These are phyloP conservation scores for Microdochium nivale DNA, from an alignment of 2,329 filamentous ascomycete genomes.

Conservation along the genomic window DNA sequence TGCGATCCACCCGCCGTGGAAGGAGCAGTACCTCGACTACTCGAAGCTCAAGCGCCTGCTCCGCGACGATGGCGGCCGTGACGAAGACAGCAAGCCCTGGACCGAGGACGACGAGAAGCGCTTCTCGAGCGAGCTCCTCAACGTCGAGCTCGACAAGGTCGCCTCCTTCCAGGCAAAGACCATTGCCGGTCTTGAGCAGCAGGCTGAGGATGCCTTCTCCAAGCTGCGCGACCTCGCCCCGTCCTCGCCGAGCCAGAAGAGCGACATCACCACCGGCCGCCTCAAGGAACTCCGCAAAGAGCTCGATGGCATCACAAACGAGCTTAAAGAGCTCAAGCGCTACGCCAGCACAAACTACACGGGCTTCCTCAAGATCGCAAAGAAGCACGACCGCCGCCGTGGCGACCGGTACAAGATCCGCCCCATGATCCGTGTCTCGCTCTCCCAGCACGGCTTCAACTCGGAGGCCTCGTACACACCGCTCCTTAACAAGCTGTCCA, in stretches of 20 bases:
- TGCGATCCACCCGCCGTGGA: slow-evolving; percentile 80
- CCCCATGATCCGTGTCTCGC: slow-evolving; percentile 81
- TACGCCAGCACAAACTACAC: slow-evolving; percentile 97
- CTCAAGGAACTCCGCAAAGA: slow-evolving; percentile 68
- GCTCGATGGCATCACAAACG: slow-evolving; percentile 79
- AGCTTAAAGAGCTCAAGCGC: slow-evolving; percentile 87
- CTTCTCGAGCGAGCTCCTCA: slow-evolving; percentile 93
- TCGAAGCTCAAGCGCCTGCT: slow-evolving; percentile 83
- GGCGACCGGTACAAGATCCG: slow-evolving; percentile 80
- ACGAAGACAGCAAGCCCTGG: slow-evolving; percentile 62
- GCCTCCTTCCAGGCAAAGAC: slow-evolving; percentile 78
- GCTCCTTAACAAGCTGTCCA: slow-evolving; percentile 79
- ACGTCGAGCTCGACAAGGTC: slow-evolving; percentile 91
- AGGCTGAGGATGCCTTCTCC: slow-evolving; percentile 49
- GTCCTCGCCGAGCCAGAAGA: slow-evolving; percentile 31
- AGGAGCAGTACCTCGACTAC: slow-evolving; percentile 92
- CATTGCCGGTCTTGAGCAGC: slow-evolving; percentile 48
- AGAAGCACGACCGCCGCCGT: slow-evolving; percentile 96
- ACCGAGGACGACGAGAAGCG: slow-evolving; percentile 88
- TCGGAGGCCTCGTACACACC: slow-evolving; percentile 84
- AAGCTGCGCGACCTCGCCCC: slow-evolving; percentile 74
- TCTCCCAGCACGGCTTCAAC: slow-evolving; percentile 88
- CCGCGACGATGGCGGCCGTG: slow-evolving; percentile 55
- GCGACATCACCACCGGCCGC: slow-evolving; percentile 37
- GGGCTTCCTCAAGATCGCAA: slow-evolving; percentile 93